Percentiles rank a stretch among this genome's conserved stretches.
Conservation (phyloP, 139 green algal species). For the Tetradesmus obliquus region DNA sequence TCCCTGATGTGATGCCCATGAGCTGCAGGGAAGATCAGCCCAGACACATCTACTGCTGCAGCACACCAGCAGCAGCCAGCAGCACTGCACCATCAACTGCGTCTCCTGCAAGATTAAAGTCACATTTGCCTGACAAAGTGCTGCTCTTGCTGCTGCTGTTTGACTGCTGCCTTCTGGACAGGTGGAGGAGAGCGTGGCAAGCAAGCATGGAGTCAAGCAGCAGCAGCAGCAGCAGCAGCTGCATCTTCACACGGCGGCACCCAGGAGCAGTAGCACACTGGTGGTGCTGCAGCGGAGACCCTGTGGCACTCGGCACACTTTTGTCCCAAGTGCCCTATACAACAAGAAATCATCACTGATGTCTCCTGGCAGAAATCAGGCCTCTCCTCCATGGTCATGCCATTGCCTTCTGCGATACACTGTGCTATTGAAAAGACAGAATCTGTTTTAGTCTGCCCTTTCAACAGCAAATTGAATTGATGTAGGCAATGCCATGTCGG, state of each 20-base stretch:
- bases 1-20: slow-evolving; percentile 36
- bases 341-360: background rate
- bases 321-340: background rate
- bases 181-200: background rate
- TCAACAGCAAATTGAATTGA: too few relatives aligned
- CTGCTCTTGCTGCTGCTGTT: background rate
- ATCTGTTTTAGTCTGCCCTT: too few relatives aligned
- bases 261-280: background rate
- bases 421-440: too few relatives aligned
- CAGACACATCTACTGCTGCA: slow-evolving; percentile 1
- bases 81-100: background rate
- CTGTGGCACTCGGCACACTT: background rate
- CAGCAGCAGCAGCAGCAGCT: background rate
- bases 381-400: too few relatives aligned
- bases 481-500: too few relatives aligned
- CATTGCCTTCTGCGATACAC: too few relatives aligned
- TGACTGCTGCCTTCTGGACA: background rate
- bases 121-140: background rate
- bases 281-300: background rate
- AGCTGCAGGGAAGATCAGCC: slow-evolving; percentile 46
- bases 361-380: background rate
- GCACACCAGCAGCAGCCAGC: background rate
- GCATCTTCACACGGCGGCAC: too few relatives aligned
- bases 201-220: background rate
- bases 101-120: background rate